Base-by-base conservation (phyloP, 331 rosid genomes). In the Acacia pycnantha region DNA sequence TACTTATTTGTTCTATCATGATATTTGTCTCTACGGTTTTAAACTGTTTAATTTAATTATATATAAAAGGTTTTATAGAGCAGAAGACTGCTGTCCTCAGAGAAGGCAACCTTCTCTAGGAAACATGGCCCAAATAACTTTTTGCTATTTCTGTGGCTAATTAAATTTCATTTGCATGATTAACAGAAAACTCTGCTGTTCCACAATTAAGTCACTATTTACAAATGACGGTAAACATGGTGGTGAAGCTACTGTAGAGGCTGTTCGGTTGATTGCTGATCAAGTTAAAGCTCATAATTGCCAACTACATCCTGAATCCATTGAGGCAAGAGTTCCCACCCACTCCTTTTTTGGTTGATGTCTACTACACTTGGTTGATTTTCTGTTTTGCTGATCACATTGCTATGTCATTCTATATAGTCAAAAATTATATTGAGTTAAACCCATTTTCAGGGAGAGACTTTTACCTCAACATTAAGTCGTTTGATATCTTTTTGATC, bases 201-300 rank as follows among this genome's bases (percentile, higher is more conserved):
- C 94, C 54, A 77, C 97, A 40, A 84, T 92, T 74, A 89, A 90
- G 81, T 94, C 95, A 56, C 90, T 94, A 77, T 92, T 92, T 82
- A 87, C 87, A 77, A 92, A 89, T 7, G 99, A 89, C 90, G 97
- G 98, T 76, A 94, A 94, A 76, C 99, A 94, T 75, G 93, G 97
- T 29, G 97, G 99, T 73, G 99, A 89, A 87, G 93, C 85, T 69
- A 96, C 98, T 19, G 87, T 88, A 83, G 98, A 91, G 88, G 95
- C 97, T 85, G 98, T 96, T 79, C 90, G 92, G 67, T 87, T 94
- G 91, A 91, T 96, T 90, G 93, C 99, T 74, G 80, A 87, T 83
- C 85, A 74, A 66, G 97, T 94, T 73, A 94, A 96, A 88, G 97
- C 82, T 84, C 82, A 89, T 73, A 87, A 90, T 80, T 96, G 98